Evolutionary conservation across 2,329 filamentous ascomycete species (phyloP), one percentile per base, ranked within the genome.

Genomic region (Cladosporium sp.): DNA sequence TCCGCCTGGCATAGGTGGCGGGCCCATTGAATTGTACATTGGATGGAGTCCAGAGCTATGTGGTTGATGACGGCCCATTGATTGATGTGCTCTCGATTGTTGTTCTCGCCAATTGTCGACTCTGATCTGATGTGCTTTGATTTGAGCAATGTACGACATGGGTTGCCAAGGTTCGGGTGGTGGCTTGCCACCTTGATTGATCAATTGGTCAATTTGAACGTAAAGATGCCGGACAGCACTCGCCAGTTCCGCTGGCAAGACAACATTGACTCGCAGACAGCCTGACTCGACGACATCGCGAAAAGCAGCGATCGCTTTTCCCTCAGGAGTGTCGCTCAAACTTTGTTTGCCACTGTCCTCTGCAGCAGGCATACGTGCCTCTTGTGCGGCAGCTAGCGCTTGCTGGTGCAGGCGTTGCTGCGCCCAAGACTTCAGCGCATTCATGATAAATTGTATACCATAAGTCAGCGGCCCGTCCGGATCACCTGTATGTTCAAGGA

Each of bases 391-490:
- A 19, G 61, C 47, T 24, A 52, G 56, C 25, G 61, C 63, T 37
- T 63, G 57, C 25, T 63, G 61, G 4, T 59, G 61, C 35, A 66
- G 58, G 20, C 66, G 61, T 52, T 68, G 65, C 52, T 68, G 63
- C 7, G 67, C 69, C 69, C 68, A 70, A 5, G 67, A 70, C 37
- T 66, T 66, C 56, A 71, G 60, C 13, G 67, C 68, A 50, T 69
- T 68, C 58, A 68, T 65, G 22, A 70, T 71, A 62, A 71, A 71
- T 50, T 66, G 61, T 32, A 70, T 68, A 56, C 69, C 68, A 52
- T 67, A 65, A 6, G 58, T 62, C 4, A 71, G 61, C 22, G 66
- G 62, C 4, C 60, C 60, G 42, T 71, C 69, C 3, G 60, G 49
- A 25, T 55, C 42, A 22, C 65, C 67, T 6, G 61, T 56, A 12